Evolutionary conservation across 768 basidiomycete genomes (phyloP).

Genomic region (Hypholoma sublateritium): DNA sequence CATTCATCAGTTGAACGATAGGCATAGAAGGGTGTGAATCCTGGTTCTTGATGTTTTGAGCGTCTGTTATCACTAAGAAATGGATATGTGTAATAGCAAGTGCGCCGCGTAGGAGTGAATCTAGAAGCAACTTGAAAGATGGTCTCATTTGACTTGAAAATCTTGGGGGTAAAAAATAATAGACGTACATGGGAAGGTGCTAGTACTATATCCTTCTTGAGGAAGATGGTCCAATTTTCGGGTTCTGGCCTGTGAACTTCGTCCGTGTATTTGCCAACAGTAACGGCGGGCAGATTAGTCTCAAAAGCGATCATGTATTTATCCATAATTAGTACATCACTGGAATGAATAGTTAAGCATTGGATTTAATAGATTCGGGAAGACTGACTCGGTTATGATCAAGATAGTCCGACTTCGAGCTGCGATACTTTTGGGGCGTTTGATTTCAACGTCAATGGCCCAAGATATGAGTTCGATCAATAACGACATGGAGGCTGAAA

Average conservation of each 20-base stretch:
- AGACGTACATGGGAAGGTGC: slow-evolving; percentile 38
- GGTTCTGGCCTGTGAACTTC: slow-evolving; percentile 19
- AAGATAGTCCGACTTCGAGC: slow-evolving; percentile 25
- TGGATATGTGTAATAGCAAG: slow-evolving; percentile 44
- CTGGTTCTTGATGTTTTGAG: slow-evolving; percentile 34
- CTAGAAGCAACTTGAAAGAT: slow-evolving; percentile 35
- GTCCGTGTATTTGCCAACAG: slow-evolving; percentile 27
- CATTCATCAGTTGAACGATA: slow-evolving; percentile 43
- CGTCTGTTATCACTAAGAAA: slow-evolving; percentile 43
- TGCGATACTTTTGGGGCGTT: slow-evolving; percentile 13
- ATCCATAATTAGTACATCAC: slow-evolving; percentile 20
- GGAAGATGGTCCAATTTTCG: slow-evolving; percentile 15
- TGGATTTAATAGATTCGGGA: not conserved
- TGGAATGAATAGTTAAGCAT: slow-evolving; percentile 7
- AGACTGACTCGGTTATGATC: slow-evolving; percentile 32
- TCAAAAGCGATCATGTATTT: slow-evolving; percentile 21
- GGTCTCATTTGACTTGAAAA: not conserved
- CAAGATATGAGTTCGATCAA: slow-evolving; percentile 27
- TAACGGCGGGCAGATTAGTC: slow-evolving; percentile 15
- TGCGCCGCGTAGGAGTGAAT: slow-evolving; percentile 34
- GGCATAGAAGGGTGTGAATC: slow-evolving; percentile 35
- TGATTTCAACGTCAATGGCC: slow-evolving; percentile 26
- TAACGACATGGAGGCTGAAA: slow-evolving; percentile 26
- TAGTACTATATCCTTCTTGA: slow-evolving; percentile 34
- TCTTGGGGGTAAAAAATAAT: not conserved